Evolutionary conservation across 148 eudicot genomes (phyloP), one percentile per base, ranked within the genome.

Genomic region (Agrostemma githago): DNA sequence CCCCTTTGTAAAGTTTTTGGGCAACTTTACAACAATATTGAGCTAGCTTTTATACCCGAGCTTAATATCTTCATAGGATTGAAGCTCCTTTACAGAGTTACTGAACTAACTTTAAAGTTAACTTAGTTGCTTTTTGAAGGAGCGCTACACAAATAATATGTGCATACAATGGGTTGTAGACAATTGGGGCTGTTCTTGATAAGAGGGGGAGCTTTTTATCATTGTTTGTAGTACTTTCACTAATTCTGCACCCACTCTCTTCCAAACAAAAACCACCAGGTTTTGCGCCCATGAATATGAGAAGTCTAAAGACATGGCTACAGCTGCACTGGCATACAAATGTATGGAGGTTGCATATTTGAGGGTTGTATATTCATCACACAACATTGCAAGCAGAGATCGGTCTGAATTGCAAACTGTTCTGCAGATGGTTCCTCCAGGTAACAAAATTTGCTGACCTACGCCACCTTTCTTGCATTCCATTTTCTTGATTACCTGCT

Each of bases 291-390:
- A 81, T 84, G 97, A 92, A 77, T 96, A 72, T 76, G 99, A 92
- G 78, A 92, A 83, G 85, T 81, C 78, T 61, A 90, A 89, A 80
- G 97, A 96, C 79, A 85, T 89, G 92, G 96, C 94, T 76, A 76
- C 88, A 84, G 99, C 97, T 84, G 89, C 99, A 73, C 82, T 92
- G 89, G 99, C 99, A 70, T 96, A 96, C 83, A 96, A 96, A 74
- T 90, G 97, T 76, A 77, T 83, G 89, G 96, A 96, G 84, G 90
- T 92, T 53, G 96, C 97, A 61, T 88, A 90, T 81, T 46, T 96
- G 91, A 86, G 90, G 77, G 99, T 90, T 20, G 71, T 92, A 51
- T 90, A 86, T 84, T 85, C 87, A 70, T 84, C 94, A 44, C 88
- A 86, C 81, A 26, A 75, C 17, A 53, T 70, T 78, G 93, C 92